These are phyloP conservation scores for Orychophragmus violaceus DNA, from an alignment of 345 rosid species.

Conservation along the genomic window DNA sequence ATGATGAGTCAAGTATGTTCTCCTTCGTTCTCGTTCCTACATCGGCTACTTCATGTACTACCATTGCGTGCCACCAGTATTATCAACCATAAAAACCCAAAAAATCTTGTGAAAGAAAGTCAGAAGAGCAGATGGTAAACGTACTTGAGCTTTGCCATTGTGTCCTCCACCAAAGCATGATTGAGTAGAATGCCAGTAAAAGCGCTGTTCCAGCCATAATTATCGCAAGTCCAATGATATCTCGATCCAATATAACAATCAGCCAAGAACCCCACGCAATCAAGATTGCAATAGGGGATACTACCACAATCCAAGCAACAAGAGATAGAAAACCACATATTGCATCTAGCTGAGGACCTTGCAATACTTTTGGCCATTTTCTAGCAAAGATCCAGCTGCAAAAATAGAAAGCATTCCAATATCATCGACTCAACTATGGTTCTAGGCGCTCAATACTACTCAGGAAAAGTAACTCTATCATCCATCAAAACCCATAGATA, in stretches of 20 bases:
- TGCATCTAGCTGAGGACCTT: slow-evolving; percentile 76
- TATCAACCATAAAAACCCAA: no score
- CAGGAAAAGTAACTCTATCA: not conserved
- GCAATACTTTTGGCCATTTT: slow-evolving; percentile 85
- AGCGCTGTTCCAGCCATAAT: slow-evolving; percentile 98
- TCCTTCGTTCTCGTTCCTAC: no score
- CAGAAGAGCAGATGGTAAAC: slow-evolving; percentile 12
- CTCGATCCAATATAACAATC: slow-evolving; percentile 65
- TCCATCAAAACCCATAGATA: not conserved
- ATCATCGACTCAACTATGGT: not conserved
- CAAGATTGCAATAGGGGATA: slow-evolving; percentile 81
- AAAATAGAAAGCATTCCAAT: slow-evolving; percentile 21
- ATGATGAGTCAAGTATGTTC: no score
- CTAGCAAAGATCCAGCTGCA: slow-evolving; percentile 98
- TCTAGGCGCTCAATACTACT: not conserved
- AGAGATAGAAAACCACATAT: slow-evolving; percentile 69
- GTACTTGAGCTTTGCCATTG: slow-evolving; percentile 99
- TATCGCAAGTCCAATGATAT: slow-evolving; percentile 88
- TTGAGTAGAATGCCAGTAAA: slow-evolving; percentile 88
- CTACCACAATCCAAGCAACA: slow-evolving; percentile 67
- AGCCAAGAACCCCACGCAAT: slow-evolving; percentile 88
- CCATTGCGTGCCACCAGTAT: not conserved
- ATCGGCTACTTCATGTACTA: not conserved
- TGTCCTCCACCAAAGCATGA: slow-evolving; percentile 99
- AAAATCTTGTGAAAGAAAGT: slow-evolving; percentile 4